Conservation (phyloP, 257 asterid species). For the Galeopsis tetrahit region DNA sequence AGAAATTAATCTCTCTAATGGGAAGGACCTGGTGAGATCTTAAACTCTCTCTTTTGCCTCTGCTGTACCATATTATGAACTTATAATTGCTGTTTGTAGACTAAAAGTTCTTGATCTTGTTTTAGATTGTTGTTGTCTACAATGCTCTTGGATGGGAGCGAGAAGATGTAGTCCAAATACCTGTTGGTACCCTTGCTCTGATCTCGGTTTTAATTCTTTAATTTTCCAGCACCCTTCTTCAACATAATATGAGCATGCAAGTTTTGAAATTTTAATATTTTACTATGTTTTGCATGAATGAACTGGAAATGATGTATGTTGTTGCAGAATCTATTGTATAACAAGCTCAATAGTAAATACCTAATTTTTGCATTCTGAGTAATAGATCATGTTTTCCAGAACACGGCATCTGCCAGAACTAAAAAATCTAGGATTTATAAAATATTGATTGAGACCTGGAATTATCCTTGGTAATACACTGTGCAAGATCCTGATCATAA, state of each 20-base stretch:
- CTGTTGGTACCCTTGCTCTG: conserved; percentile 41
- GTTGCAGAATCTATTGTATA: conserved; percentile 2
- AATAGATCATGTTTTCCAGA: conserved; percentile 11
- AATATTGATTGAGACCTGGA: not conserved
- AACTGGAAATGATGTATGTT: not conserved
- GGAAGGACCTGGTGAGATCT: conserved; percentile 45
- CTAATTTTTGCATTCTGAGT: not conserved
- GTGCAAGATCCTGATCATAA: conserved; percentile 9
- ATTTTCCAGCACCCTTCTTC: conserved; percentile 4
- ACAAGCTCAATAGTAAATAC: conserved; percentile 16
- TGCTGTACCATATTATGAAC: not conserved
- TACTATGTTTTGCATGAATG: conserved; percentile 2
- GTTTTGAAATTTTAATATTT: not conserved
- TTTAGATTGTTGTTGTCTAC: conserved; percentile 45
- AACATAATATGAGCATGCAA: not conserved
- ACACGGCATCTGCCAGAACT: not conserved
- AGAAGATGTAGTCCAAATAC: conserved; percentile 42
- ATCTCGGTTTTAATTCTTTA: conserved; percentile 29
- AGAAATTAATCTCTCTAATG: conserved; percentile 44
- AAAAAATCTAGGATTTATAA: not conserved
- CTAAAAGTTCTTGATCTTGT: conserved; percentile 31
- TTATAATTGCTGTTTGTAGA: conserved; percentile 11
- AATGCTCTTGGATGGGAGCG: conserved; percentile 53
- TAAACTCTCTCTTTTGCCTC: not conserved
- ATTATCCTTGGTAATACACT: conserved; percentile 2